Conservation (phyloP, 2,329 filamentous ascomycete species). For the Scytalidium sp. region DNA sequence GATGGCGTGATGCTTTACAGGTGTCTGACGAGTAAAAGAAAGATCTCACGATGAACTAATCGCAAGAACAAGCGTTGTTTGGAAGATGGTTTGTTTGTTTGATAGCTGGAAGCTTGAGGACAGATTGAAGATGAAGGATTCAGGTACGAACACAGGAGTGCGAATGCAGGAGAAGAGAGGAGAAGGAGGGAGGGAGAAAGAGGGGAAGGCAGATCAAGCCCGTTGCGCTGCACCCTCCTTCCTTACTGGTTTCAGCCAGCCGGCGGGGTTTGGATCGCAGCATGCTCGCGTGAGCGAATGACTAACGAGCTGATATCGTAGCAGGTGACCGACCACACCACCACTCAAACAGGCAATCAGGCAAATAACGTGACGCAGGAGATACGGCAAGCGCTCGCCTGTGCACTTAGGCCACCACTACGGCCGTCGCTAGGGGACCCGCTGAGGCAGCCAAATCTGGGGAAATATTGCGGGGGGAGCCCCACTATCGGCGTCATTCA, state of each 20-base stretch:
- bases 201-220: background rate
- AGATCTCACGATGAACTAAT: background rate
- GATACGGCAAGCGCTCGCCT: no score
- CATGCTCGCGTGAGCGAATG: background rate
- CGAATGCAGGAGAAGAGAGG: background rate
- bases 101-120: background rate
- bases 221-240: background rate
- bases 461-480: background rate
- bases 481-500: background rate
- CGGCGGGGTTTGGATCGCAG: background rate
- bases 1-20: conserved; percentile 7
- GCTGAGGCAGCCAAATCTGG: background rate
- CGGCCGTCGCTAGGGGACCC: background rate
- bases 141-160: background rate
- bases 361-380: no score
- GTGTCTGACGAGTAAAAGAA: background rate
- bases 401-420: background rate
- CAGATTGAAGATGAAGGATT: background rate
- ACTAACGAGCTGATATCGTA: background rate
- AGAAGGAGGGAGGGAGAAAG: background rate
- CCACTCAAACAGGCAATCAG: background rate
- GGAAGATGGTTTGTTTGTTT: background rate
- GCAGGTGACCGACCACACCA: background rate
- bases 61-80: background rate
- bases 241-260: background rate